Evolutionary conservation across 2,329 filamentous ascomycete genomes (phyloP).

Genomic region (Myriangium duriaei): DNA sequence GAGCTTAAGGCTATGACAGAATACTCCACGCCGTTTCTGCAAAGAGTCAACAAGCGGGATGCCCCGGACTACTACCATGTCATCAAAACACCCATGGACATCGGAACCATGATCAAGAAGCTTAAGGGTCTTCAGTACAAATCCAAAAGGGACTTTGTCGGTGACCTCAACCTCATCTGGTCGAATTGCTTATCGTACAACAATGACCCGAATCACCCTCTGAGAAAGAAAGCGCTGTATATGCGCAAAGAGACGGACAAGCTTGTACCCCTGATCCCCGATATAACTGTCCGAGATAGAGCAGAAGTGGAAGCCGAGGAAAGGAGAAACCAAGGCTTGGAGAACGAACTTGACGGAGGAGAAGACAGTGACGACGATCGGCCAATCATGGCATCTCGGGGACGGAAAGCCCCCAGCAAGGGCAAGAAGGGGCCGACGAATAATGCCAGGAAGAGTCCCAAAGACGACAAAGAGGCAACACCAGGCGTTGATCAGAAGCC

Average conservation of each 20-base stretch:
- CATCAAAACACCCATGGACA: slow-evolving; percentile 96
- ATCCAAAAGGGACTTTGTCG: slow-evolving; percentile 80
- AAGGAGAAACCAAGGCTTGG: slow-evolving; percentile 69
- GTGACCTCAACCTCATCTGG: slow-evolving; percentile 92
- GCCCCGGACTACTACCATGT: slow-evolving; percentile 89
- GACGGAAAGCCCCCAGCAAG: slow-evolving; percentile 74
- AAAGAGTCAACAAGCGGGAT: slow-evolving; percentile 91
- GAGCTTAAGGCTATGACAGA: slow-evolving; percentile 96
- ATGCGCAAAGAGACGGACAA: slow-evolving; percentile 98
- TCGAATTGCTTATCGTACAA: slow-evolving; percentile 95
- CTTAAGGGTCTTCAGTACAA: slow-evolving; percentile 53
- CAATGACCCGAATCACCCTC: slow-evolving; percentile 70
- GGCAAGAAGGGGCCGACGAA: slow-evolving; percentile 49
- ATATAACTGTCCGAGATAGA: slow-evolving; percentile 77
- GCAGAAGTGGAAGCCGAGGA: slow-evolving; percentile 71
- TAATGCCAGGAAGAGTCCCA: slow-evolving; percentile 55
- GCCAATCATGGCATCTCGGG: slow-evolving; percentile 94
- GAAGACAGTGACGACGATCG: slow-evolving; percentile 89
- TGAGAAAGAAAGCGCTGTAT: slow-evolving; percentile 84
- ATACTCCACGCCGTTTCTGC: slow-evolving; percentile 90
- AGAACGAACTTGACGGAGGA: slow-evolving; percentile 66
- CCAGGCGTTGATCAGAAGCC: slow-evolving; percentile 66
- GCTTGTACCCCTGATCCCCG: slow-evolving; percentile 85
- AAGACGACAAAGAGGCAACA: slow-evolving; percentile 65
- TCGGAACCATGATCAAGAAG: slow-evolving; percentile 97